Base-by-base conservation (phyloP, 805 yeast genomes). In the Barnettozyma pratensis region DNA sequence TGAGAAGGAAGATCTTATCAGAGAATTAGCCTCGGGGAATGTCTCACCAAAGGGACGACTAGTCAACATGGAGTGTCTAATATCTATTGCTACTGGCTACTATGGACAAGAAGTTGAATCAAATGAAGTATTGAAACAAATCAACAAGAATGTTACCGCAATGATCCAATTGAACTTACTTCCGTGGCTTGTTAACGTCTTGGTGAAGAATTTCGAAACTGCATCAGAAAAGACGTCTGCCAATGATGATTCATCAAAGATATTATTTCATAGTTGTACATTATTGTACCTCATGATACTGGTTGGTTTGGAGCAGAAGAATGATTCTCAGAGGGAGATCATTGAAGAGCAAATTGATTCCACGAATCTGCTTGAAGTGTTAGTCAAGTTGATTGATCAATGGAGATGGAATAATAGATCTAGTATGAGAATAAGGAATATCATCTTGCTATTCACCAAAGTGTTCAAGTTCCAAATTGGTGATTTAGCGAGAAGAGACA, bases 381-480 rank as follows among this genome's bases (percentile, higher is more conserved):
- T 87, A 6, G 65, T 80, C 1, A 63, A 68, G 37, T 73, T 76
- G 43, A 71, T 86, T 7, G 91, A 84, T 52, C 68, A 74, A 40
- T 84, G 92, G 87, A 75, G 87, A 54, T 81, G 87, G 83, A 63
- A 62, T 39, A 67, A 73, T 44, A 60, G 69, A 41, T 48, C 63
- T 9, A 58, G 69, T 26, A 65, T 76, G 68, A 72, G 83, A 52
- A 67, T 83, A 10, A 68, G 94, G 56, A 77, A 81, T 55, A 68
- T 85, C 1, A 67, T 85, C 0, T 56, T 73, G 12, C 53, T 86
- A 1, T 52, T 80, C 1, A 77, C 81, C 66, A 83, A 83, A 52
- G 60, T 80, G 12, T 56, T 83, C 1, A 56, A 78, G 9, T 65
- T 84, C 10, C 80, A 78, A 50, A 77, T 89, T 68, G 97, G 97